Conservation (phyloP, 495 filamentous ascomycete species). For the Bathelium albidoporum region DNA sequence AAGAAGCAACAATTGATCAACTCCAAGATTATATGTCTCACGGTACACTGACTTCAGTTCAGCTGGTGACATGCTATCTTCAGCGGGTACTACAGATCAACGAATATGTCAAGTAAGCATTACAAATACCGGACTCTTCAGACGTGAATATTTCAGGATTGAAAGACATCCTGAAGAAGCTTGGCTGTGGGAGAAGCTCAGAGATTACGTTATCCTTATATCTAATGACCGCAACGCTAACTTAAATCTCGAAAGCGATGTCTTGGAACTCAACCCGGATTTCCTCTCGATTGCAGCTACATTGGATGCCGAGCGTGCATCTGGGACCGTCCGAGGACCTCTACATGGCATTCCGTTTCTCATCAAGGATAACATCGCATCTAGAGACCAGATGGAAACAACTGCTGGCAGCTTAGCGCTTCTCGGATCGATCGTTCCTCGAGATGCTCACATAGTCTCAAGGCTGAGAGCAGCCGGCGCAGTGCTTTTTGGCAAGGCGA, state of each 20-base stretch:
- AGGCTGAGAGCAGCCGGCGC: slow-evolving; percentile 55
- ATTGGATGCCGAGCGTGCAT: slow-evolving; percentile 48
- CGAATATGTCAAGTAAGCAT: slow-evolving; percentile 47
- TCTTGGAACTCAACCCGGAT: slow-evolving; percentile 56
- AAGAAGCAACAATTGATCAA: slow-evolving; percentile 52
- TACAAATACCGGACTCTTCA: not conserved
- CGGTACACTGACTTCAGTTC: slow-evolving; percentile 38
- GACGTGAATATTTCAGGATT: not conserved
- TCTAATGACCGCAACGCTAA: too few relatives aligned
- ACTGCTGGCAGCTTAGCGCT: slow-evolving; percentile 45
- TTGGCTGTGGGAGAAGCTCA: too few relatives aligned
- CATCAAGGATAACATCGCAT: slow-evolving; percentile 50
- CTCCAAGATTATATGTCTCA: slow-evolving; percentile 37
- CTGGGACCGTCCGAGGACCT: slow-evolving; percentile 45
- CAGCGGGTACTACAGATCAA: slow-evolving; percentile 45
- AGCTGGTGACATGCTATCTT: slow-evolving; percentile 44
- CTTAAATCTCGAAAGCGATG: slow-evolving; percentile 32
- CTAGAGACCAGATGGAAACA: slow-evolving; percentile 33
- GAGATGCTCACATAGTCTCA: slow-evolving; percentile 53
- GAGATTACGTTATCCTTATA: too few relatives aligned
- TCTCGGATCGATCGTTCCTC: slow-evolving; percentile 52
- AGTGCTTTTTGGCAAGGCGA: slow-evolving; percentile 58
- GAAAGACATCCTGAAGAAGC: too few relatives aligned
- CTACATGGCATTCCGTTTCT: slow-evolving; percentile 66
- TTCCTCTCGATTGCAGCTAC: slow-evolving; percentile 44